Evolutionary conservation across 441 rosid genomes (phyloP).

Genomic region (Isatis lusitanica): DNA sequence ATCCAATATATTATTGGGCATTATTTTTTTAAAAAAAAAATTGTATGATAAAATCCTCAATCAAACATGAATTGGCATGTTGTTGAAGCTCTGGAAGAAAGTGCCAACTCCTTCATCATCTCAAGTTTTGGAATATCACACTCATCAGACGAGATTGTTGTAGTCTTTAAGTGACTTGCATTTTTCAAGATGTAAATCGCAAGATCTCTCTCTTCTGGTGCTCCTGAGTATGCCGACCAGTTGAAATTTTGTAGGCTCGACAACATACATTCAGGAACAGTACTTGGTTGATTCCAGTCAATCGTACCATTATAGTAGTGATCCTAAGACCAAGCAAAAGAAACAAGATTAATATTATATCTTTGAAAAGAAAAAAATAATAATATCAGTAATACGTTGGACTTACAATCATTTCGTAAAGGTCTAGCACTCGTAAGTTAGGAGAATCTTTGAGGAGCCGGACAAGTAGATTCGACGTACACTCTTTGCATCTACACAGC

Average conservation of each 20-base stretch:
- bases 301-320: neutral
- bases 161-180: neutral
- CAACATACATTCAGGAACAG: slow-evolving; percentile 16
- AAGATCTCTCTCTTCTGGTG: slow-evolving; percentile 5
- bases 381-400: neutral
- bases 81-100: neutral
- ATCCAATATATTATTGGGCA: neutral
- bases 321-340: neutral
- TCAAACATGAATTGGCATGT: slow-evolving; percentile 3
- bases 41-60: neutral
- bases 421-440: neutral
- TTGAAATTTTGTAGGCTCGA: slow-evolving; percentile 1
- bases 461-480: slow-evolving; percentile 4
- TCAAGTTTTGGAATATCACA: neutral
- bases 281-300: neutral
- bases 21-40: too few species aligned
- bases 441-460: slow-evolving; percentile 3
- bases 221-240: slow-evolving; percentile 6
- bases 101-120: slow-evolving; percentile 13
- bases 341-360: neutral
- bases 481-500: neutral
- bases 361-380: neutral
- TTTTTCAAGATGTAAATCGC: slow-evolving; percentile 6
- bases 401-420: slow-evolving; percentile 6
- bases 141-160: neutral